Evolutionary conservation across 345 rosid genomes (phyloP), one percentile per base, ranked within the genome.

Genomic region (Euphorbia pulcherrima): DNA sequence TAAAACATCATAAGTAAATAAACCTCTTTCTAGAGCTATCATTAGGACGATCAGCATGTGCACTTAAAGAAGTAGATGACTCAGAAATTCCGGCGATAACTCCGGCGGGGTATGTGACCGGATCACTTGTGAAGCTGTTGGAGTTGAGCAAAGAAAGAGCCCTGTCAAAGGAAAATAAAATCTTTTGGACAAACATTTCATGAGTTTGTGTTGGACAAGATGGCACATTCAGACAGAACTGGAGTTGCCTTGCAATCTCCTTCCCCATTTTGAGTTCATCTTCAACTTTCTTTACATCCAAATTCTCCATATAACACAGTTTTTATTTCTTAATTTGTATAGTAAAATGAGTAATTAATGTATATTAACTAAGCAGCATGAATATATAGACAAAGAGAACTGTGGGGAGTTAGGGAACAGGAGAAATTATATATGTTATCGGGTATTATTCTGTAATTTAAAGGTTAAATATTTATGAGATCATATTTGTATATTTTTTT

Each of bases 21-120:
- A 30, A 77, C 85, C 87, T 79, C 71, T 78, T 82, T 67, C 68
- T 81, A 11, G 87, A 72, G 62, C 63, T 66, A 65, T 68, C 83
- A 73, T 74, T 76, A 58, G 83, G 87, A 17, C 81, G 83, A 64
- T 89, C 94, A 1, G 91, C 85, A 70, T 90, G 94, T 67, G 84
- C 89, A 33, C 65, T 68, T 0, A 70, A 76, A 6, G 87, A 78
- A 35, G 69, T 77, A 2, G 90, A 85, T 2, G 87, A 83, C 29
- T 72, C 86, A 26, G 81, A 82, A 29, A 83, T 48, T 27, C 75
- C 78, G 0, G 77, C 10, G 44, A 12, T 6, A 39, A 39, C 12
- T 39, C 44, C 23, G 3, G 54, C 27, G 37, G 27, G 68, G 24
- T 33, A 60, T 7, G 62, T 33, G 23, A 33, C 37, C 3, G 37